Base-by-base conservation (phyloP, 1,139 yeast genomes). In the Kodamaea arcana region DNA sequence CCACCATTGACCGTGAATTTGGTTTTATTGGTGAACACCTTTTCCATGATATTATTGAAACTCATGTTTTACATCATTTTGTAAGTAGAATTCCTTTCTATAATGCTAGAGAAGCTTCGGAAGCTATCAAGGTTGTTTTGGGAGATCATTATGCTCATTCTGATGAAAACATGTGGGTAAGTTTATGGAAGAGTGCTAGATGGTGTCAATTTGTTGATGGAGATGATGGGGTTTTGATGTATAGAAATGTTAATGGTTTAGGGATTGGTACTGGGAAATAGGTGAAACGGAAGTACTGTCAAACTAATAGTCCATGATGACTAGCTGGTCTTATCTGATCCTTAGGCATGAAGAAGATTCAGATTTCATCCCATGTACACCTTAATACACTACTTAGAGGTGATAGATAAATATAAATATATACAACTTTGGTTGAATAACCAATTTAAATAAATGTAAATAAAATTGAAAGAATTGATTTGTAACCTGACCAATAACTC, bases 31-130 rank as follows among this genome's bases (percentile, higher is more conserved):
- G 95, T 37, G 77, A 76, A 56, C 78, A 78, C 65, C 71, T 84
- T 48, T 83, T 85, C 78, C 95, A 85, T 60, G 94, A 84, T 56
- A 85, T 85, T 52, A 83, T 85, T 51, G 95, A 86, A 69, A 85
- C 95, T 38, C 95, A 85, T 54, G 94, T 85, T 35, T 73, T 83
- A 52, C 95, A 85, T 64, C 95, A 85, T 62, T 84, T 78, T 59
- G 83, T 82, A 37, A 80, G 90, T 9, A 73, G 94, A 61, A 83
- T 85, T 46, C 95, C 95, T 36, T 85, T 85, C 65, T 85, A 85
- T 71, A 78, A 84, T 49, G 94, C 84, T 28, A 78, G 92, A 61
- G 80, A 78, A 56, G 95, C 92, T 31, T 74, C 85, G 36, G 83
- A 66, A 35, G 92, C 87, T 28, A 81, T 85, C 57, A 77, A 73